Evolutionary conservation across 805 yeast species (phyloP).

Genomic region (Saturnispora kantuleensis): DNA sequence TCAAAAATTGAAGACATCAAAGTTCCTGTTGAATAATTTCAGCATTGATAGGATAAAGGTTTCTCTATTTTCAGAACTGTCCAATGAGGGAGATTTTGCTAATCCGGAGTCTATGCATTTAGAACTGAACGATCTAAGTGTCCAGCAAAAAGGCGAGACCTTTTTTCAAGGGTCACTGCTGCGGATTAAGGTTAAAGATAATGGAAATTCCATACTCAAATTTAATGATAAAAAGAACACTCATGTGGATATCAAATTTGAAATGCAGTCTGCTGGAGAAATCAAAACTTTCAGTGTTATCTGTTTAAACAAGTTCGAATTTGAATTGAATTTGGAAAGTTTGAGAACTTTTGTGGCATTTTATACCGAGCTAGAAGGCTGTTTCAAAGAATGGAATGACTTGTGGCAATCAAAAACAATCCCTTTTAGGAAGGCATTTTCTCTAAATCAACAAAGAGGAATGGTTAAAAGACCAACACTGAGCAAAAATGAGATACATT

Average conservation of each 20-base stretch:
- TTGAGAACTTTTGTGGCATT: conserved; percentile 9
- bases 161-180: conserved; percentile 42
- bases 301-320: conserved; percentile 32
- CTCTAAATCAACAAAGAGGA: background rate
- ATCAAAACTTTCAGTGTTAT: conserved; percentile 30
- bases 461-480: background rate
- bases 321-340: conserved; percentile 15
- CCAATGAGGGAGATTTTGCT: conserved; percentile 31
- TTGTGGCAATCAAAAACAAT: too few species aligned
- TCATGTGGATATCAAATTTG: conserved; percentile 46
- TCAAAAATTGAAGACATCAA: conserved; percentile 6
- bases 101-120: conserved; percentile 25
- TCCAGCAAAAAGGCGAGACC: conserved; percentile 34
- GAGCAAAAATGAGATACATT: background rate
- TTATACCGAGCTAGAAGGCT: conserved; percentile 11
- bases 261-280: conserved; percentile 26
- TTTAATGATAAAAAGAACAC: conserved; percentile 20
- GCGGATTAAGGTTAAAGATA: conserved; percentile 22
- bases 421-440: background rate
- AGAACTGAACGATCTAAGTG: conserved; percentile 23
- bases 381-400: conserved; percentile 6
- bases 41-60: conserved; percentile 30
- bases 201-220: conserved; percentile 14
- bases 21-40: conserved; percentile 29
- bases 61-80: conserved; percentile 39